Base-by-base conservation (phyloP, 345 rosid genomes). In the Eutrema heterophyllum region DNA sequence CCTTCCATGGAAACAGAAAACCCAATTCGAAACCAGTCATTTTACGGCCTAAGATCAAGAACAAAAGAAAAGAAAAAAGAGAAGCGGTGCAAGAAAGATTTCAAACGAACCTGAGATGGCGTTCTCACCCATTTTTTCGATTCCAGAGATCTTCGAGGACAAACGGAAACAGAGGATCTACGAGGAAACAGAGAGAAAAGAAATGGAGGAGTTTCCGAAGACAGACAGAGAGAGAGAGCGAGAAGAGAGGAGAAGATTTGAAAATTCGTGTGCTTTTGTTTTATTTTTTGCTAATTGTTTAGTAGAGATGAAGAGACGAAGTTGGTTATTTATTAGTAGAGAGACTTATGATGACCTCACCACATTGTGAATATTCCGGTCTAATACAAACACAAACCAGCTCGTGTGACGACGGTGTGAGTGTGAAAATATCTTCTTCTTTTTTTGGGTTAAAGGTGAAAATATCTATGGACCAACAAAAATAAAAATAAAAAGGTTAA, bases 101-200 rank as follows among this genome's bases (percentile, higher is more conserved):
- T 38, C 26, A 8, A 53, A 70, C 59, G 52, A 24, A 81, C 95
- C 84, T 74, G 84, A 79, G 70, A 57, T 58, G 67, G 72, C 73
- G 74, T 78, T 64, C 41, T 59, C 60, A 54, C 86, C 82, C 95
- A 87, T 89, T 69, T 85, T 66, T 38, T 9, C 64, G 62, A 38
- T 38, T 14, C 16, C 35, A 67, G 72, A 57, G 72, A 56, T 57
- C 40, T 51, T 72, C 70, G 66, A 32, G 46, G 45, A 72, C 36
- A 16, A 35, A 32, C 54, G 46, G 56, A 64, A 73, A 72, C 54
- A 64, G 62, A 77, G 67, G 64, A 56, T 66, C 79, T 21, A 58
- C 53, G 52, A 15, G 48, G 32, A 61, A 68, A 74, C 18, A 58
- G 59, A 53, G 58, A 36, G 7, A 52, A 27, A 15, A n/a, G n/a